Conservation (phyloP, 768 basidiomycete species). For the Termitomyces sp. region DNA sequence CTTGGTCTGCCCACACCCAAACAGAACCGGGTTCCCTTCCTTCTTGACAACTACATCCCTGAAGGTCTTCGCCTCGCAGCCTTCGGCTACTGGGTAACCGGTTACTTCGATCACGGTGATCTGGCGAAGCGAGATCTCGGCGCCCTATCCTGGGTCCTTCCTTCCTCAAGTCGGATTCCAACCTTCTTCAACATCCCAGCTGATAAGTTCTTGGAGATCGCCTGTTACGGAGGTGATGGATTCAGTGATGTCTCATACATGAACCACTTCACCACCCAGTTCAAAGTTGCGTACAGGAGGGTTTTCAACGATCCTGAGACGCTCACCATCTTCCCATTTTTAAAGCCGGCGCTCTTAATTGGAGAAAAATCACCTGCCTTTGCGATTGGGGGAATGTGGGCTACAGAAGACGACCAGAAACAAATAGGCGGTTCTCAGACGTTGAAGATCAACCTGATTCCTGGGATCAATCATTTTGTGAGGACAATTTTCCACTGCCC, state of each 20-base stretch:
- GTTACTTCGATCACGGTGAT: slow-evolving; percentile 30
- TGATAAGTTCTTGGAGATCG: slow-evolving; percentile 11
- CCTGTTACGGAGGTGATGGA: slow-evolving; percentile 7
- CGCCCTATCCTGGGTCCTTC: slow-evolving; percentile 21
- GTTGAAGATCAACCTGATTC: slow-evolving; percentile 11
- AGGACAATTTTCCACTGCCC: background rate
- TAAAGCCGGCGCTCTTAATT: slow-evolving; percentile 12
- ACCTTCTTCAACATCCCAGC: slow-evolving; percentile 22
- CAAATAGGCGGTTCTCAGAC: background rate
- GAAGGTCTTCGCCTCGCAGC: slow-evolving; percentile 12
- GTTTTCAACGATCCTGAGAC: slow-evolving; percentile 13
- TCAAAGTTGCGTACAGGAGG: slow-evolving; percentile 19
- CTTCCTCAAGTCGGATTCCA: slow-evolving; percentile 17
- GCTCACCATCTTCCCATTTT: slow-evolving; percentile 9
- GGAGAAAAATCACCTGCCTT: slow-evolving; percentile 17
- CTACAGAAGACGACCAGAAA: slow-evolving; percentile 15
- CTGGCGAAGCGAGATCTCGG: slow-evolving; percentile 19
- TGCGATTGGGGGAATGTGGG: slow-evolving; percentile 18
- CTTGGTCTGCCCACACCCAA: slow-evolving; percentile 22
- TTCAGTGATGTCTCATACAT: slow-evolving; percentile 18
- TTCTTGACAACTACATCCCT: slow-evolving; percentile 22
- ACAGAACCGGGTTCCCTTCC: slow-evolving; percentile 21
- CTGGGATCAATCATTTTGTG: slow-evolving; percentile 20
- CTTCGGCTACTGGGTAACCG: slow-evolving; percentile 25
- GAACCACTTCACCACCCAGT: slow-evolving; percentile 11